A percentile compares a stretch with the other conserved stretches of the same genome.
Conservation (phyloP, 2,329 filamentous ascomycete species). For the Alternaria consortialis region DNA sequence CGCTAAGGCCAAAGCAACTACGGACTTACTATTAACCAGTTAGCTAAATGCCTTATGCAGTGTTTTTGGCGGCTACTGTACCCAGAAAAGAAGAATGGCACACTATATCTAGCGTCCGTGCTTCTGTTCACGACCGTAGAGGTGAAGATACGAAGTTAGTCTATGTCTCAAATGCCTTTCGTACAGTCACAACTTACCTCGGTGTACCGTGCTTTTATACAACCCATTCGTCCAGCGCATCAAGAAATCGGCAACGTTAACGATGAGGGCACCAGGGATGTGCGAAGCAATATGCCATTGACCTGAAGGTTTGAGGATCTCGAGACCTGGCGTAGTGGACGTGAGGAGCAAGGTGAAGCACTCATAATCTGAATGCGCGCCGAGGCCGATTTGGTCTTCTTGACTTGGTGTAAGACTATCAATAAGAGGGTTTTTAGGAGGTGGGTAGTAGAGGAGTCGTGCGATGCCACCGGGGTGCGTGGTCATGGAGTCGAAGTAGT, state of each 20-base stretch:
- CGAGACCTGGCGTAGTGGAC: conserved; percentile 41
- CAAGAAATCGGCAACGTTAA: conserved; percentile 63
- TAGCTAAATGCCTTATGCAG: no score
- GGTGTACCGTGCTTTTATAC: conserved; percentile 61
- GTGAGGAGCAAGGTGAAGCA: conserved; percentile 48
- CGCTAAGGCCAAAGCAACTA: no score
- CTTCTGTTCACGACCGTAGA: conserved; percentile 52
- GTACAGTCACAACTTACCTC: conserved; percentile 17
- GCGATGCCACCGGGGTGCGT: conserved; percentile 55
- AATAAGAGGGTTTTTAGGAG: conserved; percentile 33
- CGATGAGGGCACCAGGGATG: conserved; percentile 57
- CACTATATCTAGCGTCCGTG: conserved; percentile 54
- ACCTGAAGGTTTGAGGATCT: conserved; percentile 45
- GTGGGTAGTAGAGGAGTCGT: conserved; percentile 52
- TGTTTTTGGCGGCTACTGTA: no score
- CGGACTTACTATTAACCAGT: no score
- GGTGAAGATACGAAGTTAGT: no score
- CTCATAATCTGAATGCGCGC: conserved; percentile 50
- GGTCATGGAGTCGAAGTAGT: conserved; percentile 53
- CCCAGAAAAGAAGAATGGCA: conserved; percentile 59
- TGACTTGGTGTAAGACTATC: not conserved
- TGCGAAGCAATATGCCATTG: conserved; percentile 49
- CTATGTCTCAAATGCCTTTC: no score
- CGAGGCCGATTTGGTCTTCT: conserved; percentile 49
- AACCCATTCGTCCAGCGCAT: conserved; percentile 62